phyloP scores from a whole-genome alignment of 805 yeast species.

The Wickerhamomyces strasburgensis region DNA sequence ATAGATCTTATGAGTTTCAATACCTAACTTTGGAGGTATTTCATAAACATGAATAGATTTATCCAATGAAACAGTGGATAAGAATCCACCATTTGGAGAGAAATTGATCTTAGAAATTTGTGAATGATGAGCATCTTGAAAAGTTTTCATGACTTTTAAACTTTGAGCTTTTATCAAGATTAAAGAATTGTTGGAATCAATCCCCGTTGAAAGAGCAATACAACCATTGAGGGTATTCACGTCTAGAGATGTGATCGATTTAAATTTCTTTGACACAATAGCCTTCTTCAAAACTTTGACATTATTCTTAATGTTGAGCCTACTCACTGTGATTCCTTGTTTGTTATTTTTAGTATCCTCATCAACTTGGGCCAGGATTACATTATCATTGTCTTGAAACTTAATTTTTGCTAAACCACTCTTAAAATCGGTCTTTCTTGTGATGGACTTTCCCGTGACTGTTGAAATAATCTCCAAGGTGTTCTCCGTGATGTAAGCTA shows the following conservation, averaged over 20 bases:
- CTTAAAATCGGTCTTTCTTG: constrained; percentile 30
- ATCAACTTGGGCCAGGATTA: constrained; percentile 14
- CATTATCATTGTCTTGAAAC: constrained; percentile 25
- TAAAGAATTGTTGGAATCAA: constrained; percentile 51
- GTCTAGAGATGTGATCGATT: constrained; percentile 46
- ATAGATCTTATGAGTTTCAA: constrained; percentile 23
- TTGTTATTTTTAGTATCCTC: constrained; percentile 2
- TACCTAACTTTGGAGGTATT: constrained; percentile 46
- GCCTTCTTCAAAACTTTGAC: constrained; percentile 15
- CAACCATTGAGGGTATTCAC: constrained; percentile 31
- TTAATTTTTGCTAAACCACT: constrained; percentile 30
- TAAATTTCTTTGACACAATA: constrained; percentile 19
- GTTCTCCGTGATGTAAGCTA: constrained; percentile 58
- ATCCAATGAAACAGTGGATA: constrained; percentile 76
- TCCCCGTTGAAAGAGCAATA: constrained; percentile 37
- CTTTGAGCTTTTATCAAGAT: constrained; percentile 38
- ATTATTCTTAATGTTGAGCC: constrained; percentile 15
- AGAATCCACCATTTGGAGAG: constrained; percentile 59
- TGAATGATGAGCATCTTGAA: constrained; percentile 56
- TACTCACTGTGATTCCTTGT: constrained; percentile 16
- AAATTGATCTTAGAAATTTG: constrained; percentile 71
- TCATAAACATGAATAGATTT: constrained; percentile 61
- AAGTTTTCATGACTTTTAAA: constrained; percentile 46
- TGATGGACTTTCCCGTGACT: constrained; percentile 35
- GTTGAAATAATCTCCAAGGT: constrained; percentile 42